These are phyloP conservation scores for Medicago truncatula DNA, from an alignment of 306 rosid species.

Conservation along the genomic window MtrunA17r5.0-ANR NC_053047.1:34594501-34595000, in stretches of 20 bases:
- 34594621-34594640: not conserved
- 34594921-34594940: conserved; percentile 74
- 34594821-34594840: conserved; percentile 3
- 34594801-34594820: not conserved
- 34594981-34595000: conserved; percentile 81
- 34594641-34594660: not conserved
- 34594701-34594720: not conserved
- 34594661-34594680: not conserved
- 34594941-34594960: conserved; percentile 72
- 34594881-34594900: conserved; percentile 52
- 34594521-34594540: too few species aligned
- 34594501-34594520: not conserved
- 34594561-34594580: not conserved
- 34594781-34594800: not conserved
- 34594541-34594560: not conserved
- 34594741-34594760: conserved; percentile 2
- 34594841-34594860: conserved; percentile 33
- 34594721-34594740: not conserved
- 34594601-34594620: not conserved
- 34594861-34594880: conserved; percentile 19
- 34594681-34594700: not conserved
- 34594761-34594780: not conserved
- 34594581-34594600: not conserved
- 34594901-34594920: conserved; percentile 96
- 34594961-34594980: conserved; percentile 80